phyloP scores from a whole-genome alignment of 768 basidiomycete species.

The Calocera viscosa region DNA sequence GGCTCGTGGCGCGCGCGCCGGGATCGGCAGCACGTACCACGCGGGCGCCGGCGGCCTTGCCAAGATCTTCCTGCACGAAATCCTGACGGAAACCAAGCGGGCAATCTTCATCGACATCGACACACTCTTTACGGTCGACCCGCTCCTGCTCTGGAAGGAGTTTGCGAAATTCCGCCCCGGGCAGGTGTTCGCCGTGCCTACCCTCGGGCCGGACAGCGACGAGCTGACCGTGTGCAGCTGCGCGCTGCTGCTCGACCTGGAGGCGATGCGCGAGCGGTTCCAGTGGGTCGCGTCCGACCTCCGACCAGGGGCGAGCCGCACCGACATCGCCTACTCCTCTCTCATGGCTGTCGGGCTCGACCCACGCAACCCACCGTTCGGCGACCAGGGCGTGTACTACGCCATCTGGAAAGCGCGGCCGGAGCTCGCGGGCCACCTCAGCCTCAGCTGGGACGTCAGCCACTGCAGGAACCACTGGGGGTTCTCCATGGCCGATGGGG shows the following conservation, averaged over 20 bases:
- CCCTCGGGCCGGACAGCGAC: slow-evolving; percentile 29
- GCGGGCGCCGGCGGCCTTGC: slow-evolving; percentile 34
- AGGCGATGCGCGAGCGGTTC: slow-evolving; percentile 29
- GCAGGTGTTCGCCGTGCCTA: slow-evolving; percentile 35
- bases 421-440: slow-evolving; percentile 13
- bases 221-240: slow-evolving; percentile 35
- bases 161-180: slow-evolving; percentile 28
- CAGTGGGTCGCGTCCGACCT: slow-evolving; percentile 5
- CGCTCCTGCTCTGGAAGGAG: slow-evolving; percentile 35
- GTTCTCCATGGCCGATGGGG: slow-evolving; percentile 23
- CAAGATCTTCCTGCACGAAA: slow-evolving; percentile 44
- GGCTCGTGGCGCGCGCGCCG: slow-evolving; percentile 15
- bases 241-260: slow-evolving; percentile 41
- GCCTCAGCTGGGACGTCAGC: slow-evolving; percentile 16
- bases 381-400: slow-evolving; percentile 20
- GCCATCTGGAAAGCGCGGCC: slow-evolving; percentile 16
- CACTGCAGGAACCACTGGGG: slow-evolving; percentile 12
- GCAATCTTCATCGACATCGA: slow-evolving; percentile 44
- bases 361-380: slow-evolving; percentile 15
- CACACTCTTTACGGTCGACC: slow-evolving; percentile 39
- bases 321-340: slow-evolving; percentile 20
- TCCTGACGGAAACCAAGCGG: slow-evolving; percentile 33
- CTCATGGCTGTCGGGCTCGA: slow-evolving; percentile 29
- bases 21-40: slow-evolving; percentile 12
- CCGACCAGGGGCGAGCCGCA: not conserved